A percentile compares a stretch with the other conserved stretches of the same genome.
Evolutionary conservation across 441 rosid genomes (phyloP).

Genomic region (Biscutella auriculata): DNA sequence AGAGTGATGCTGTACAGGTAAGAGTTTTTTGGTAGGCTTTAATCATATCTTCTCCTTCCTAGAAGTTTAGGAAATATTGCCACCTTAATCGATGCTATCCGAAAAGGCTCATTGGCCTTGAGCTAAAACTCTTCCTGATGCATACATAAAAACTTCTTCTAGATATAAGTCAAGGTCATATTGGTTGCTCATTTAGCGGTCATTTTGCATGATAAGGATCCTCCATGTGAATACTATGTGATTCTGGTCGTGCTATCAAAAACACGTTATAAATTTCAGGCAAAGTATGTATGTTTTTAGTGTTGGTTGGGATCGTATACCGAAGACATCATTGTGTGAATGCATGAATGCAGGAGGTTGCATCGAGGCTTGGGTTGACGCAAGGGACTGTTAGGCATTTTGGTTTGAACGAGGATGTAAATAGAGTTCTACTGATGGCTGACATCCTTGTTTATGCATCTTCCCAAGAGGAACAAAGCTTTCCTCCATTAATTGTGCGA

Average conservation of each 20-base stretch:
- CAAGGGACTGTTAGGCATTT: slow-evolving; percentile 61
- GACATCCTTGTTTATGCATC: slow-evolving; percentile 89
- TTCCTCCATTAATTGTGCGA: slow-evolving; percentile 71
- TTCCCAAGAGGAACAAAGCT: slow-evolving; percentile 90
- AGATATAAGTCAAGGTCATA: background rate
- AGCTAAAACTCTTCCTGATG: background rate
- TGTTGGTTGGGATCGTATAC: slow-evolving; percentile 13
- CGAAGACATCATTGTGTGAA: background rate
- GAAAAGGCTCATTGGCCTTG: slow-evolving; percentile 8
- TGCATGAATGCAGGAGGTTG: slow-evolving; percentile 48
- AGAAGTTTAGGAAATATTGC: background rate
- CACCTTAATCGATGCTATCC: background rate
- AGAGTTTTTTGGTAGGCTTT: slow-evolving; percentile 2
- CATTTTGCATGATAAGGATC: slow-evolving; percentile 1
- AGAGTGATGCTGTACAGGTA: slow-evolving; percentile 74
- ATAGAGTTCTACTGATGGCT: slow-evolving; percentile 59
- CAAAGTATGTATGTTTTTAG: background rate
- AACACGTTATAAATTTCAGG: background rate
- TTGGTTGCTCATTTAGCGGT: background rate
- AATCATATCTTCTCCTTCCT: background rate
- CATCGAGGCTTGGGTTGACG: slow-evolving; percentile 65
- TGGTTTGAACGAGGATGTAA: slow-evolving; percentile 68
- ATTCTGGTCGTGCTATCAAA: background rate
- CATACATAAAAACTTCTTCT: background rate
- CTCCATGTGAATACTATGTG: background rate